Evolutionary conservation across 257 asterid genomes (phyloP).

Genomic region (Oldenlandia corymbosa): DNA sequence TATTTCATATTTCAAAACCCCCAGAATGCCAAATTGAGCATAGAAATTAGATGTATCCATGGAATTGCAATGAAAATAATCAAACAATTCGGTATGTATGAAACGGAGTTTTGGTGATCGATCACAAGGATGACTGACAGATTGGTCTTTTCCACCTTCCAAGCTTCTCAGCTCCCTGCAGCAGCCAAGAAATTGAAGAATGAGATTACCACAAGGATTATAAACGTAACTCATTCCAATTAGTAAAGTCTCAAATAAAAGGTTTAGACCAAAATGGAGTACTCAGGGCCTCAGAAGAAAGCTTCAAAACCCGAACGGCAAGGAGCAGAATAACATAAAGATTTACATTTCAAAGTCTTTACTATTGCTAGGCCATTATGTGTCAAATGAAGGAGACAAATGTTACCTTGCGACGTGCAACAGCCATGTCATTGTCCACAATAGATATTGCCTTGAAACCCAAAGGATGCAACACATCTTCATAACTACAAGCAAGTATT

Average conservation of each 20-base stretch:
- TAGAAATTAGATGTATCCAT: neutral
- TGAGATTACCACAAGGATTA: neutral
- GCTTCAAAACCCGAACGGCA: neutral
- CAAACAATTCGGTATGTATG: neutral
- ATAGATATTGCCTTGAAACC: slow-evolving; percentile 60
- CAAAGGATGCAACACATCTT: slow-evolving; percentile 62
- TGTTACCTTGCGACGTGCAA: slow-evolving; percentile 62
- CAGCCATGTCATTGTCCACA: slow-evolving; percentile 56
- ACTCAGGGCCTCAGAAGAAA: neutral
- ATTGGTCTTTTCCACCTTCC: slow-evolving; percentile 60
- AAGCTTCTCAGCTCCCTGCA: slow-evolving; percentile 61
- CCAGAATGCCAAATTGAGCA: too few species aligned
- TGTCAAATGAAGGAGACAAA: neutral
- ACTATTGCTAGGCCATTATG: neutral
- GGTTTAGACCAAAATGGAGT: neutral
- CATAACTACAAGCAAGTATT: slow-evolving; percentile 42
- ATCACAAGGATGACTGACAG: slow-evolving; percentile 35
- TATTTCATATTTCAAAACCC: neutral
- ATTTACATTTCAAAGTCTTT: neutral
- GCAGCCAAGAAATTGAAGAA: slow-evolving; percentile 17
- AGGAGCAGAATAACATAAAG: neutral
- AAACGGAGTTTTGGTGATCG: too few species aligned
- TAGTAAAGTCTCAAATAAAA: too few species aligned
- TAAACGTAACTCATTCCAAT: neutral
- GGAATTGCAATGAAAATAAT: neutral